phyloP scores from a whole-genome alignment of 768 basidiomycete genomes.

The Dacryopinax primogenitus region DNA sequence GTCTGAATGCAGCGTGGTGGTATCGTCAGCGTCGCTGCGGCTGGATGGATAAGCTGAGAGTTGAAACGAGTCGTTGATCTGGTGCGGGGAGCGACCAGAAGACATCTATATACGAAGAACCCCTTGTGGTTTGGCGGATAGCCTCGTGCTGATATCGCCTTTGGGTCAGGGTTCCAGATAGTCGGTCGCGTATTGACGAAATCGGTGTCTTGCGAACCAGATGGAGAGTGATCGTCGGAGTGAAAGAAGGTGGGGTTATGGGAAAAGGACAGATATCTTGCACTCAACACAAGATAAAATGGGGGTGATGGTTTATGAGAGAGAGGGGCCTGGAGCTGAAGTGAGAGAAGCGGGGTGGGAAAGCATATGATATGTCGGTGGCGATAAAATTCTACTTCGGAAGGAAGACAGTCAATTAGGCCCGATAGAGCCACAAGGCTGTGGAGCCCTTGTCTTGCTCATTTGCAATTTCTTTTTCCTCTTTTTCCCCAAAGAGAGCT shows the following conservation, averaged over 20 bases:
- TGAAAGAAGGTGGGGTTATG: constrained; percentile 3
- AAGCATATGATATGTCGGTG: neutral
- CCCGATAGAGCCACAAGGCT: constrained; percentile 8
- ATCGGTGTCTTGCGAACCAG: neutral
- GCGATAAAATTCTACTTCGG: constrained; percentile 4
- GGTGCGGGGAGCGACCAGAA: neutral
- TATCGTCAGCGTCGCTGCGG: neutral
- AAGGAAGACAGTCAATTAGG: neutral
- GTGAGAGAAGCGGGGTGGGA: neutral
- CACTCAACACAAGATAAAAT: neutral
- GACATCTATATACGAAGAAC: no score
- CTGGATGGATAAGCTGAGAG: neutral
- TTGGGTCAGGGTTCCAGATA: neutral
- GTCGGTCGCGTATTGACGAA: neutral
- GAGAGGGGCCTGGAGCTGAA: neutral
- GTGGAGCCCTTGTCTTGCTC: constrained; percentile 7
- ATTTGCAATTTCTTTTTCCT: neutral
- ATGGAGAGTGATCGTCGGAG: neutral
- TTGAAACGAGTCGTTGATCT: neutral
- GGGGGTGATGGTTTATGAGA: constrained; percentile 8
- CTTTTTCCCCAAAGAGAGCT: neutral
- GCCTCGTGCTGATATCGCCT: constrained; percentile 4
- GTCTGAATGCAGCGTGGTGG: neutral
- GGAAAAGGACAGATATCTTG: constrained; percentile 4
- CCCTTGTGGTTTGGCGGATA: neutral